Percentiles rank a stretch among this genome's conserved stretches.
phyloP scores from a whole-genome alignment of 1,284 basidiomycete genomes.

The Apiotrichum veenhuisii region DNA sequence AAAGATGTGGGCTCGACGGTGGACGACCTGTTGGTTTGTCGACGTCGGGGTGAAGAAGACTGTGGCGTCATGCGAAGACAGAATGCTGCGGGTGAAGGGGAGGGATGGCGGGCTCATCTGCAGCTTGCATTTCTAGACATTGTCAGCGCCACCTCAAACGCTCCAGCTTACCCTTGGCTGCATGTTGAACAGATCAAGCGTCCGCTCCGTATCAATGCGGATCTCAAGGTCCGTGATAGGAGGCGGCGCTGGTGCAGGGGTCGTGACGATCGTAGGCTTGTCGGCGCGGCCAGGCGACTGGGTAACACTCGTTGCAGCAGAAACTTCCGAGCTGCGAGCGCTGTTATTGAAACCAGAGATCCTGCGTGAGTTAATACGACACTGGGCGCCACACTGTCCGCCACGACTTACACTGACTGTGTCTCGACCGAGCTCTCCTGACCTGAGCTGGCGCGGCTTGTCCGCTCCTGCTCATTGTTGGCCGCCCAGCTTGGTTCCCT shows the following conservation, averaged over 20 bases:
- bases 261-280: constrained; percentile 7
- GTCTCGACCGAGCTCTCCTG: constrained; percentile 38
- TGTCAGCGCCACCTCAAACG: constrained; percentile 9
- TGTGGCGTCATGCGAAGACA: constrained; percentile 68
- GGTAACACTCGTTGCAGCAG: constrained; percentile 35
- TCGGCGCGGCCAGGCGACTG: constrained; percentile 35
- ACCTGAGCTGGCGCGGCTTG: constrained; percentile 39
- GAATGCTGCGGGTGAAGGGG: constrained; percentile 73
- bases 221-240: constrained; percentile 73
- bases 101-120: constrained; percentile 82
- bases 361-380: constrained; percentile 20
- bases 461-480: constrained; percentile 29
- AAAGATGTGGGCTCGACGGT: constrained; percentile 76
- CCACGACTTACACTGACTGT: constrained; percentile 35
- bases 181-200: constrained; percentile 95
- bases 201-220: constrained; percentile 70
- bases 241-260: constrained; percentile 36
- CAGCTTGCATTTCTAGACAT: constrained; percentile 71
- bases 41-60: constrained; percentile 75
- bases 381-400: not conserved
- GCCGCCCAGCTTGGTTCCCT: constrained; percentile 29
- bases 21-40: constrained; percentile 67
- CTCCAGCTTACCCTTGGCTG: constrained; percentile 67
- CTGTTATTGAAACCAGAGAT: constrained; percentile 46
- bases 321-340: constrained; percentile 36